Conservation (phyloP, 2,329 filamentous ascomycete species). For the Fusarium globosum region DNA sequence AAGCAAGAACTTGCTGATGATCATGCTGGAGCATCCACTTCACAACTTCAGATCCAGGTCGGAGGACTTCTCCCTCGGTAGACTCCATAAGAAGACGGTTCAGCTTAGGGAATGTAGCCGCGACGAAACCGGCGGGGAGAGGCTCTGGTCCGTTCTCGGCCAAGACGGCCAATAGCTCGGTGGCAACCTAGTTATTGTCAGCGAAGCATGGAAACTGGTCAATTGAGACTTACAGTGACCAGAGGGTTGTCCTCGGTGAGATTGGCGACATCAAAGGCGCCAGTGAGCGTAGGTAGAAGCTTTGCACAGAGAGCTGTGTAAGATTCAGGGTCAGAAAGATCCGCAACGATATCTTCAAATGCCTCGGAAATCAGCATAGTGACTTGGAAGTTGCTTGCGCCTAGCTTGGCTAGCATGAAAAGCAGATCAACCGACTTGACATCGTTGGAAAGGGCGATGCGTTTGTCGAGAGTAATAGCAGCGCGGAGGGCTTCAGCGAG, state of each 20-base stretch:
- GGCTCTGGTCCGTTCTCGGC: constrained; percentile 86
- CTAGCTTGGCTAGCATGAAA: constrained; percentile 89
- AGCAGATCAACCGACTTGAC: constrained; percentile 83
- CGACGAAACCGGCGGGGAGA: constrained; percentile 86
- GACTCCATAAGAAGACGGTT: constrained; percentile 84
- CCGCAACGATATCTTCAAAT: constrained; percentile 86
- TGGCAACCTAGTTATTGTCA: constrained; percentile 69
- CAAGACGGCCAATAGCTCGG: constrained; percentile 83
- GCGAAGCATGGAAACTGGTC: constrained; percentile 1
- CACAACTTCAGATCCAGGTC: constrained; percentile 85
- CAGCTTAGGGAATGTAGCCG: constrained; percentile 86
- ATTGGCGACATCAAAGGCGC: constrained; percentile 88
- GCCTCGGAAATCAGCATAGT: constrained; percentile 88
- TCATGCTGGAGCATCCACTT: constrained; percentile 93
- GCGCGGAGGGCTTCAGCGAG: constrained; percentile 87
- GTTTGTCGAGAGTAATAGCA: constrained; percentile 82
- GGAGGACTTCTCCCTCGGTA: constrained; percentile 87
- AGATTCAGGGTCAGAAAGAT: constrained; percentile 72
- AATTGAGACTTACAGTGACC: constrained; percentile 68
- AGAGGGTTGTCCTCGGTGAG: constrained; percentile 87
- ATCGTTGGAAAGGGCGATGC: constrained; percentile 76
- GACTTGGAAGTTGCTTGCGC: constrained; percentile 90
- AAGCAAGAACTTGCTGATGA: constrained; percentile 87
- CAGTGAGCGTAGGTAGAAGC: constrained; percentile 86
- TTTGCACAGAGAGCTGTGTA: constrained; percentile 86